Conservation (phyloP, 2,329 filamentous ascomycete genomes). For the Colletotrichum lupini region DNA sequence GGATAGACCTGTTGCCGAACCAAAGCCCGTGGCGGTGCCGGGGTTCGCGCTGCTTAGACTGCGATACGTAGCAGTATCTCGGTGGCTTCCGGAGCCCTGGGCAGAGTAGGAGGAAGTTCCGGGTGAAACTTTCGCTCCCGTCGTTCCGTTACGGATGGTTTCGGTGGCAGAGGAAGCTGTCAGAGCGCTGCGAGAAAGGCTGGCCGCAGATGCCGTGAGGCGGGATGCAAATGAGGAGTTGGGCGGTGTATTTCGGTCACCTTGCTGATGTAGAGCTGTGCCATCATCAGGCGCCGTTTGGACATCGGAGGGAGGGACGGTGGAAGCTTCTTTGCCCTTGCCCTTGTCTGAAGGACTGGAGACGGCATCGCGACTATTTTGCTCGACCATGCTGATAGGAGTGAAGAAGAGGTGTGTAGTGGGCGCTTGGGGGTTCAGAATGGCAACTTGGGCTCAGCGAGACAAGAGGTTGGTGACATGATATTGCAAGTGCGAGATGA, state of each 20-base stretch:
- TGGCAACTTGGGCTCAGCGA: not conserved
- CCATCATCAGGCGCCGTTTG: not conserved
- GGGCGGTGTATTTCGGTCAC: not conserved
- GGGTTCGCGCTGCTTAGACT: not conserved
- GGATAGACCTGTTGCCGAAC: constrained; percentile 27
- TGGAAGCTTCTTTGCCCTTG: constrained; percentile 16
- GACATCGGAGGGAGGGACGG: not conserved
- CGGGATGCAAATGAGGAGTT: constrained; percentile 9
- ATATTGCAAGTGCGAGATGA: not conserved
- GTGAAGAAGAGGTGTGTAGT: not conserved
- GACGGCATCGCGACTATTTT: not conserved
- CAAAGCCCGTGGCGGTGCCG: not conserved
- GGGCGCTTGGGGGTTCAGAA: not conserved
- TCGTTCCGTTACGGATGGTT: not conserved
- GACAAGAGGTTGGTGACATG: not conserved
- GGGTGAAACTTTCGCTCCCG: constrained; percentile 1
- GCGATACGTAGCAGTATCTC: not conserved
- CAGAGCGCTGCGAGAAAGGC: constrained; percentile 14
- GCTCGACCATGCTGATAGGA: constrained; percentile 1
- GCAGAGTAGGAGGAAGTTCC: not conserved
- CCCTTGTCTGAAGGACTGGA: constrained; percentile 7
- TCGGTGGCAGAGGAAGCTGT: not conserved
- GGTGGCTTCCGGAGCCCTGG: not conserved
- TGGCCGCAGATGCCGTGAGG: constrained; percentile 12
- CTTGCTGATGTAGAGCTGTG: not conserved